Base-by-base conservation (phyloP, 305 asterid genomes). In the Stenogyne calaminthoides region DNA sequence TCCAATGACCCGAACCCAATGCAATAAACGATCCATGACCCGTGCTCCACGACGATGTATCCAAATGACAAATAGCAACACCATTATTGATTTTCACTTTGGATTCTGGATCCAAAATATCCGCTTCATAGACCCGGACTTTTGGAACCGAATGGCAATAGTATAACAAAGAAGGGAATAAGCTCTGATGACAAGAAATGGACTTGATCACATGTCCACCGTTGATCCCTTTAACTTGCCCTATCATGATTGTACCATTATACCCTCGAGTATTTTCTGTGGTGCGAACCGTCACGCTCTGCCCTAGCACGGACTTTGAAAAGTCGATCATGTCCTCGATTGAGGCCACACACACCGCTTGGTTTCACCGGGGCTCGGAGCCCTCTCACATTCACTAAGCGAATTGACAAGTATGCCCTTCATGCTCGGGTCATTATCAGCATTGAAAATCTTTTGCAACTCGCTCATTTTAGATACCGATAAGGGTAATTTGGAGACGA, bases 291-390 rank as follows among this genome's bases (percentile, higher is more conserved):
- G 32, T 78, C 15, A 83, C 76, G 18, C 85, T 80, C 58, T 84
- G 84, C 1, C 95, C 95, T 2, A 88, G 71, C 6, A 87, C 77
- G 0, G 85, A 76, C 0, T 86, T 85, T 0, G 90, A 72, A 22
- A 90, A 90, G 81, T 90, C 96, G 4, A 90, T 85, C 91, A 90
- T 88, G 65, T 90, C 96, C 81, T 90, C 92, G 19, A 71, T 85
- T 2, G 96, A 88, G 39, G 73, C 80, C 10, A 80, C 89, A 4
- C 96, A 88, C 59, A 88, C 59, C 77, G 74, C 80, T 90, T 87
- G 0, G 86, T 83, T 81, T 88, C 92, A 0, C 84, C 86, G 0
- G 56, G 72, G 75, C 89, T 90, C 0, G 95, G 89, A 0, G 85
- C 75, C 7, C 89, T 56, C 68, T 88, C 92, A 44, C 96, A 90